A percentile compares a stretch with the other conserved stretches of the same genome.
Conservation (phyloP, 2,329 filamentous ascomycete genomes). For the Aaosphaeria arxii region DNA sequence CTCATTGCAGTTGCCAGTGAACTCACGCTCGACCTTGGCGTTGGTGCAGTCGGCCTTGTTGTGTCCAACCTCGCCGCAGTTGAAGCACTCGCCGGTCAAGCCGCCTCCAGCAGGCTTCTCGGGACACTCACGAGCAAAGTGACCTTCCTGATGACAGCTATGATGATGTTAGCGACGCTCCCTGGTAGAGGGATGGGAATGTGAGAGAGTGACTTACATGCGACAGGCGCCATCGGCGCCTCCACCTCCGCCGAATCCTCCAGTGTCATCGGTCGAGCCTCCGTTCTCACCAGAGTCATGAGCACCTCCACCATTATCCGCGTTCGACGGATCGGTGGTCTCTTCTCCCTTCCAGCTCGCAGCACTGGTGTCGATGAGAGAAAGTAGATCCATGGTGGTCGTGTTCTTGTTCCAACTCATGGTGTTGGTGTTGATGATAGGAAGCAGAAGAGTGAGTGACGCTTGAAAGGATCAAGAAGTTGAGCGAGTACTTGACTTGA, state of each 20-base stretch:
- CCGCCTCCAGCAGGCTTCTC: conserved; percentile 36
- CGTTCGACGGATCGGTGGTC: background rate
- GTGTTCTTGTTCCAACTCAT: too few species aligned
- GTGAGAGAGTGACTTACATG: conserved; percentile 31
- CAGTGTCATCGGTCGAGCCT: conserved; percentile 10
- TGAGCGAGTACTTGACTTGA: too few species aligned
- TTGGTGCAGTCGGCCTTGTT: conserved; percentile 62
- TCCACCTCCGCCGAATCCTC: conserved; percentile 13
- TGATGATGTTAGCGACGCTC: conserved; percentile 18
- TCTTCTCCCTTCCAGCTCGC: background rate
- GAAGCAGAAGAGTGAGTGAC: too few species aligned
- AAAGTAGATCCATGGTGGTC: too few species aligned
- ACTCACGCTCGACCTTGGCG: conserved; percentile 49
- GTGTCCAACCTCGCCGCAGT: conserved; percentile 60
- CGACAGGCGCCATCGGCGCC: conserved; percentile 37
- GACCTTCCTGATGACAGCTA: conserved; percentile 43
- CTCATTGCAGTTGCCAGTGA: conserved; percentile 56
- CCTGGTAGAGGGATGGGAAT: background rate
- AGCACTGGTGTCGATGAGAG: too few species aligned
- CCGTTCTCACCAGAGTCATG: conserved; percentile 7
- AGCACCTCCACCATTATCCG: background rate
- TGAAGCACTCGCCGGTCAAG: conserved; percentile 54
- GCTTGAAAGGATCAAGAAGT: too few species aligned
- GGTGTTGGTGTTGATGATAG: too few species aligned
- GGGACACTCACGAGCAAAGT: conserved; percentile 50